Evolutionary conservation across 345 rosid species (phyloP), one percentile per base, ranked within the genome.

Genomic region (Sapria himalayana): DNA sequence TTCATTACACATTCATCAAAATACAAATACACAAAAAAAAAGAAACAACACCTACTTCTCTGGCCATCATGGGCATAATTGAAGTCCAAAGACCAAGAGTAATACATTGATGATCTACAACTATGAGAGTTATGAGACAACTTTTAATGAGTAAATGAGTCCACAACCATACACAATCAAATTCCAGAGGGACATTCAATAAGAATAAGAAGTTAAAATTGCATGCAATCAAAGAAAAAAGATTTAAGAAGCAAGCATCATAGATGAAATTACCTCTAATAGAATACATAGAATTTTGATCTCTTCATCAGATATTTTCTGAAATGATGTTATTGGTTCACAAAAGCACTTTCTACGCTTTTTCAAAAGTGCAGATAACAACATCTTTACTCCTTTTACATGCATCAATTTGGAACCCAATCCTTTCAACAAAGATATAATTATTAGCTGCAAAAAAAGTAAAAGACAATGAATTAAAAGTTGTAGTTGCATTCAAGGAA

Each of bases 361-460:
- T 50, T 70, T 52, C 50, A 81, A 54, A 54, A 86, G 89, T 17
- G 51, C 51, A 45, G 78, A 62, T 64, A 89, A 55, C 49, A 65
- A 55, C 16, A 60, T 52, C 46, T 64, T 66, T 15, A 71, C 76
- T 62, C 67, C 76, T 63, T 71, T 62, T 54, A 60, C 58, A 48
- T 27, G 52, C 46, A 82, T 39, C 42, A 89, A 46, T 22, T 47
- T 47, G 52, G 39, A 48, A 32, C 98, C 98, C 55, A 76, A 46
- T 45, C 89, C 79, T 79, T 71, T 76, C 44, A 89, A 66, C 61
- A 72, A 63, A 19, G 84, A 72, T 18, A 82, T 51, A 39, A 82
- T 60, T 58, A 59, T 63, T 29, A 76, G 69, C 98, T 89, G 98
- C 66, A 58, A 54, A 45, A 48, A 33, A 23, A 13, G 69, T 29